A percentile compares a stretch with the other conserved stretches of the same genome.
phyloP scores from a whole-genome alignment of 2,329 filamentous ascomycete genomes.

The Fusarium ambrosium region DNA sequence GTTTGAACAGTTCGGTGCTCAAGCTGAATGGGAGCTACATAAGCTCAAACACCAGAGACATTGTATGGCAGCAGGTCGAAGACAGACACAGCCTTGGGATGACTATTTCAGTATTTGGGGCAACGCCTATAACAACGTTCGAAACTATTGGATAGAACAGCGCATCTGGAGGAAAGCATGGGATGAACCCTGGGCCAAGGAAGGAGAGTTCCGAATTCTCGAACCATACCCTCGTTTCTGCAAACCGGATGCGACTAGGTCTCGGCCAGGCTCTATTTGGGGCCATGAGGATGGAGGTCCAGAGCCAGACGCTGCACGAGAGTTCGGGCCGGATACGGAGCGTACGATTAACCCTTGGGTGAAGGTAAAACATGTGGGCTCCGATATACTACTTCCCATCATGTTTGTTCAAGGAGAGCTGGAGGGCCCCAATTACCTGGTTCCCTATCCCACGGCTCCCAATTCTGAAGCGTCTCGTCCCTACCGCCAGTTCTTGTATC shows the following conservation, averaged over 20 bases:
- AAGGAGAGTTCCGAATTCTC: not conserved
- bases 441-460: conserved; percentile 7
- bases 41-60: conserved; percentile 1
- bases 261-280: not conserved
- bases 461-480: conserved; percentile 33
- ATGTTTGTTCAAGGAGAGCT: not conserved
- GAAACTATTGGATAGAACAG: conserved; percentile 25
- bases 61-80: not conserved
- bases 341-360: not conserved
- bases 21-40: not conserved
- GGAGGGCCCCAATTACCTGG: not conserved
- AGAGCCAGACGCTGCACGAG: not conserved
- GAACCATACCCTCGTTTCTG: not conserved
- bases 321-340: not conserved
- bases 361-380: too few relatives aligned
- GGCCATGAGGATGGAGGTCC: conserved; percentile 6
- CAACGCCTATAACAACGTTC: conserved; percentile 24
- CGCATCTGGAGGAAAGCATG: conserved; percentile 25
- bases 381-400: too few relatives aligned
- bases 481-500: conserved; percentile 29
- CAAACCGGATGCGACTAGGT: not conserved
- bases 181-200: conserved; percentile 9
- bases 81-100: conserved; percentile 27
- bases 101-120: not conserved
- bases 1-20: not conserved